Evolutionary conservation across 345 rosid genomes (phyloP).

Genomic region (Bruguiera gymnorhiza): DNA sequence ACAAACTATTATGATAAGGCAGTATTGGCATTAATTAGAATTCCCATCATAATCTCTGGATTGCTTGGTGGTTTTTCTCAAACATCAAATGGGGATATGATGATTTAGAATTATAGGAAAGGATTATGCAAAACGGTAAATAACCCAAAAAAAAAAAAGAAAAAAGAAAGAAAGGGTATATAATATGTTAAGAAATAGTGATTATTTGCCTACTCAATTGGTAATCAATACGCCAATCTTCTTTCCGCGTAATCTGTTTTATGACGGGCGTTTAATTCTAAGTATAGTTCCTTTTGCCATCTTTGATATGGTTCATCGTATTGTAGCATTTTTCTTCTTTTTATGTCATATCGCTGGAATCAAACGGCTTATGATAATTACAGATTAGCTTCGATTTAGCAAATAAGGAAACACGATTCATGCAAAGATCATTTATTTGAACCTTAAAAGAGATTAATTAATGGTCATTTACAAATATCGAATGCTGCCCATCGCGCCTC

Average conservation of each 20-base stretch:
- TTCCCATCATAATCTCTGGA: no score
- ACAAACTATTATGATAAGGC: no score
- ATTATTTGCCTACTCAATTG: neutral
- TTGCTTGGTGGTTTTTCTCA: neutral
- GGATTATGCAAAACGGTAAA: neutral
- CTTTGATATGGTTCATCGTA: neutral
- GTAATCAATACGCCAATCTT: neutral
- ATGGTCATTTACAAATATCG: no score
- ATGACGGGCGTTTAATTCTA: neutral
- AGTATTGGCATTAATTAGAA: no score
- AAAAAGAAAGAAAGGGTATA: neutral
- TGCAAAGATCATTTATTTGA: neutral
- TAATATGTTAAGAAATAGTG: neutral
- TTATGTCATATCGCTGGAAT: neutral
- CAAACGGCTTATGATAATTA: neutral
- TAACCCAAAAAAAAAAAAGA: neutral
- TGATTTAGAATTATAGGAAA: neutral
- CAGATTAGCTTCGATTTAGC: neutral
- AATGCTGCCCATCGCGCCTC: neutral
- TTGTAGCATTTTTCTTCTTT: neutral
- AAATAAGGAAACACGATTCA: neutral
- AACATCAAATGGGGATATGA: neutral
- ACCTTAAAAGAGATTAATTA: neutral
- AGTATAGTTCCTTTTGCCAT: neutral
- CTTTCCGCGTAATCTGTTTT: neutral